Percentiles rank a stretch among this genome's conserved stretches.
Conservation (phyloP, 495 filamentous ascomycete species). For the Elasticomyces elasticus region DNA sequence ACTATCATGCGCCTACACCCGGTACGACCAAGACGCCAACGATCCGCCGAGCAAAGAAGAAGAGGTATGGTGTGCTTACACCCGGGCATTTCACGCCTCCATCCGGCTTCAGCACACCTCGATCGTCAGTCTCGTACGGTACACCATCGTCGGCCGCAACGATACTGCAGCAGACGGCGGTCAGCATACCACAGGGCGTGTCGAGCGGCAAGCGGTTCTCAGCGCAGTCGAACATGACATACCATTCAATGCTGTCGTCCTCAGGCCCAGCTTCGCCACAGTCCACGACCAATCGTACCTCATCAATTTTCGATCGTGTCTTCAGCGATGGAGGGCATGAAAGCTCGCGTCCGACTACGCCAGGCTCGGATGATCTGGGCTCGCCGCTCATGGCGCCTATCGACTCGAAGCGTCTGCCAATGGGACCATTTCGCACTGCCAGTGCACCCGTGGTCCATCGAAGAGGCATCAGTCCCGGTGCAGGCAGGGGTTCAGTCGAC, state of each 20-base stretch:
- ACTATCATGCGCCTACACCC: constrained; percentile 63
- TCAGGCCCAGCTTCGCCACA: constrained; percentile 75
- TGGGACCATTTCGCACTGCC: constrained; percentile 7
- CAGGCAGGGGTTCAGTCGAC: constrained; percentile 5
- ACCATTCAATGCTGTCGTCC: constrained; percentile 53
- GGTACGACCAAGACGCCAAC: constrained; percentile 45
- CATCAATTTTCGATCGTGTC: constrained; percentile 65
- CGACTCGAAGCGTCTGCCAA: constrained; percentile 6
- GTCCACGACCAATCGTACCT: constrained; percentile 55
- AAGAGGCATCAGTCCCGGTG: constrained; percentile 8
- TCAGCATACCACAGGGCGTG: constrained; percentile 45
- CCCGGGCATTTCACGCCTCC: constrained; percentile 55
- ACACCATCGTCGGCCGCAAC: constrained; percentile 43
- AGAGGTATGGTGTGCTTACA: constrained; percentile 47
- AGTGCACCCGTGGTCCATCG: constrained; percentile 9
- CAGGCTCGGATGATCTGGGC: constrained; percentile 44
- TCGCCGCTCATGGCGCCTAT: constrained; percentile 27
- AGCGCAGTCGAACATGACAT: constrained; percentile 45
- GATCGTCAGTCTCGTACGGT: constrained; percentile 31
- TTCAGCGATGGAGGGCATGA: constrained; percentile 42
- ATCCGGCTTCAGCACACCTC: constrained; percentile 34
- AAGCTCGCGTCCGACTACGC: constrained; percentile 62
- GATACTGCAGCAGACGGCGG: constrained; percentile 54
- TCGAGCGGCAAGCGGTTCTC: constrained; percentile 48
- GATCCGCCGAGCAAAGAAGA: constrained; percentile 57